These are phyloP conservation scores for Xylaria cubensis DNA, from an alignment of 495 filamentous ascomycete genomes.

Conservation along the genomic window DNA sequence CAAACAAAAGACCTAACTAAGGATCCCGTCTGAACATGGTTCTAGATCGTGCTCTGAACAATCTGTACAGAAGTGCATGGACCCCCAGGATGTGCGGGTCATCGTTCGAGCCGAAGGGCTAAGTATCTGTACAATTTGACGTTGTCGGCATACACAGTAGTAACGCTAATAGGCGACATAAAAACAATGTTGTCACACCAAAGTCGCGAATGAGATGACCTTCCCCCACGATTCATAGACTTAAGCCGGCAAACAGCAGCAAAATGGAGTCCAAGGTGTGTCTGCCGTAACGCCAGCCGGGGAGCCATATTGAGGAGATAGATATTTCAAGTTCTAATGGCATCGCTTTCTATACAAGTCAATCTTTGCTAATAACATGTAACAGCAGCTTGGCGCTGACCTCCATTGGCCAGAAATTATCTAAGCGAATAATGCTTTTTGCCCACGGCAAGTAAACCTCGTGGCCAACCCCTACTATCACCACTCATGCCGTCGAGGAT, in stretches of 20 bases:
- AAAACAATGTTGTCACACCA: not conserved
- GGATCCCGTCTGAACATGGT: conserved; percentile 5
- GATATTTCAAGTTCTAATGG: not conserved
- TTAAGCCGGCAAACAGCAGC: not conserved
- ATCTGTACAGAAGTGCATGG: conserved; percentile 3
- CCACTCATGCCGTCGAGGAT: not conserved
- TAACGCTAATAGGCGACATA: not conserved
- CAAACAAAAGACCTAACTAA: not conserved
- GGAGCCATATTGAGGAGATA: not conserved
- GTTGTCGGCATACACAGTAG: not conserved
- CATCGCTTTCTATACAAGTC: not conserved
- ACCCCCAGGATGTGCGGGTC: conserved; percentile 14
- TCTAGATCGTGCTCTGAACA: conserved; percentile 16
- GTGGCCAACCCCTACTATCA: conserved; percentile 5
- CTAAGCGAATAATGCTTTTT: conserved; percentile 5
- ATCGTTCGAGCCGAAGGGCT: conserved; percentile 20
- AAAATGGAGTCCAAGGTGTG: not conserved
- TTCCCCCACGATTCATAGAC: not conserved
- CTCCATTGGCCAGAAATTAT: conserved; percentile 11
- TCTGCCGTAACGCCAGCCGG: conserved; percentile 6
- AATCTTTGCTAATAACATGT: not conserved
- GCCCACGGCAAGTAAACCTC: conserved; percentile 10
- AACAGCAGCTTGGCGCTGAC: not conserved
- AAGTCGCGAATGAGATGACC: not conserved
- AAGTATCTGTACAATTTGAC: not conserved